Evolutionary conservation across 345 rosid species (phyloP).

Genomic region (Bruguiera gymnorhiza): DNA sequence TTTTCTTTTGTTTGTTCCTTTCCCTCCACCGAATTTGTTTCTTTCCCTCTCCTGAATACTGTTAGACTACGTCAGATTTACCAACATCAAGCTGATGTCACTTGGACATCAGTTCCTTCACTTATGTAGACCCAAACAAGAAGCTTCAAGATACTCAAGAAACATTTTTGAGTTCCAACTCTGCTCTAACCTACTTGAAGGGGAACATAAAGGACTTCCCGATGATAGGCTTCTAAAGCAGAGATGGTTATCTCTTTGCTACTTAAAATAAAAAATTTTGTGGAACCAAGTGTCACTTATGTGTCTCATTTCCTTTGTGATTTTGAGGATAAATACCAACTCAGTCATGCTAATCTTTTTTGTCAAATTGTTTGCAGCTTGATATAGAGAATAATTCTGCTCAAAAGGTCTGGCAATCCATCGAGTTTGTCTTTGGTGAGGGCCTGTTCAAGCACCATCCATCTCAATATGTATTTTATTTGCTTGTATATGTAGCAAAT

Average conservation of each 20-base stretch:
- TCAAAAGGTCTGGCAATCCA: constrained; percentile 84
- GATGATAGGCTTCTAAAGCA: not conserved
- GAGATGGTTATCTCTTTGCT: not conserved
- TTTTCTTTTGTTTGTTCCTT: too few species aligned
- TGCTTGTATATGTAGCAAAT: not conserved
- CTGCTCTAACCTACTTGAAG: too few species aligned
- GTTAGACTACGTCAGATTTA: too few species aligned
- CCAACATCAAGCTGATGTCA: too few species aligned
- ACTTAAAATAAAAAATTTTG: not conserved
- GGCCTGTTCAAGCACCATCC: constrained; percentile 16
- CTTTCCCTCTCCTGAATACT: too few species aligned
- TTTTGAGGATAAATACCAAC: not conserved
- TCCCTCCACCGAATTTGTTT: too few species aligned
- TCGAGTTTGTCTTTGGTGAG: constrained; percentile 90
- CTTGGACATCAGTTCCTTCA: too few species aligned
- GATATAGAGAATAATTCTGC: constrained; percentile 83
- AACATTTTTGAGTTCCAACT: too few species aligned
- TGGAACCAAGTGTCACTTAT: not conserved
- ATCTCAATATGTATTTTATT: not conserved
- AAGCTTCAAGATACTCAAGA: too few species aligned
- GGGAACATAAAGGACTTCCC: too few species aligned
- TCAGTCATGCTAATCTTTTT: constrained; percentile 13
- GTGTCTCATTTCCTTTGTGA: not conserved
- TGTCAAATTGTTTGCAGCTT: constrained; percentile 50
- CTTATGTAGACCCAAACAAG: too few species aligned